phyloP scores from a whole-genome alignment of 495 filamentous ascomycete genomes.

The Neurospora hispaniola region DNA sequence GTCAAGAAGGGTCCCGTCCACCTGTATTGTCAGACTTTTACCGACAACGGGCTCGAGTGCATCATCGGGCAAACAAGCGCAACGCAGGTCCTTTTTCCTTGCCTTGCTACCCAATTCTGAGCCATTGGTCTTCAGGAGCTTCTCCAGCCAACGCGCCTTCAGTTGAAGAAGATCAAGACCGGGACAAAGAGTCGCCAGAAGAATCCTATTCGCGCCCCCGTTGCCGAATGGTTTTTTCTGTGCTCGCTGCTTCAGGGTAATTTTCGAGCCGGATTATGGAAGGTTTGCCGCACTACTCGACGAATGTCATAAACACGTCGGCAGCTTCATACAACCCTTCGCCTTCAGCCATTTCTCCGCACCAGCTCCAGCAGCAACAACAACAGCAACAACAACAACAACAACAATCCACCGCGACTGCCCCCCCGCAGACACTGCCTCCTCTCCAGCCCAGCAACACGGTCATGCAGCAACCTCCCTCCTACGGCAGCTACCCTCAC shows the following conservation, averaged over 20 bases:
- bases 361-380: slow-evolving; percentile 10
- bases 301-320: slow-evolving; percentile 29
- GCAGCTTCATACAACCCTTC: slow-evolving; percentile 23
- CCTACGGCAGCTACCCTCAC: slow-evolving; percentile 52
- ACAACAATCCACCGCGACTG: slow-evolving; percentile 19
- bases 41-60: slow-evolving; percentile 1
- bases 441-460: slow-evolving; percentile 55
- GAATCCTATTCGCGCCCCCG: slow-evolving; percentile 16
- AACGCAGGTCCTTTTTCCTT: slow-evolving; percentile 3
- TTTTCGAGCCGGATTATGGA: slow-evolving; percentile 31
- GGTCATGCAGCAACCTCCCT: slow-evolving; percentile 43
- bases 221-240: slow-evolving; percentile 24
- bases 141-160: slow-evolving; percentile 4
- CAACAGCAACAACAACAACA: not conserved
- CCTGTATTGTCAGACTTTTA: not conserved
- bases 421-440: slow-evolving; percentile 58
- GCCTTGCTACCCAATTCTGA: slow-evolving; percentile 11
- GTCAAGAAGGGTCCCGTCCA: not conserved
- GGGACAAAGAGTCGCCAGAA: slow-evolving; percentile 5
- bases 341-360: slow-evolving; percentile 19
- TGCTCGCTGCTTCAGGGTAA: slow-evolving; percentile 14
- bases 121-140: slow-evolving; percentile 5
- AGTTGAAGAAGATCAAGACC: not conserved
- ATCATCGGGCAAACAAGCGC: slow-evolving; percentile 10
- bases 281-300: slow-evolving; percentile 24